These are phyloP conservation scores for Planoprotostelium fungivorum DNA, from an alignment of 78 protist species.

Conservation along the genomic window DNA sequence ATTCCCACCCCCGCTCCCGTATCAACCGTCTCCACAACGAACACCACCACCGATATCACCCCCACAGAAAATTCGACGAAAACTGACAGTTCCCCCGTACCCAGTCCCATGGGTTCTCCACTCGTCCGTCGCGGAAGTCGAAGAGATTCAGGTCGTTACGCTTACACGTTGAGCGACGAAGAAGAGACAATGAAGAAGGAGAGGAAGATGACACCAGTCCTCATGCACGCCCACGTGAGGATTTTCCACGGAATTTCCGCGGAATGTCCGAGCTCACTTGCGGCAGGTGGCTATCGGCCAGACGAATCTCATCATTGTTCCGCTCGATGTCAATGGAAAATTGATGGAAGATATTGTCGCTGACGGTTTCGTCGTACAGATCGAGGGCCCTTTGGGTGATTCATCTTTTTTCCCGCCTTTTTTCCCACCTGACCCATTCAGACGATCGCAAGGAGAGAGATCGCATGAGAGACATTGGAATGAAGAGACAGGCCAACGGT, in stretches of 20 bases:
- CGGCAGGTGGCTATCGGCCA: neutral
- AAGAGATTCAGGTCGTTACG: no score
- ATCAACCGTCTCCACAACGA: neutral
- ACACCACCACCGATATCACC: neutral
- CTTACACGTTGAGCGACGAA: neutral
- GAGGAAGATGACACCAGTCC: neutral
- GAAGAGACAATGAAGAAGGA: neutral
- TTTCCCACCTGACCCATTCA: no score
- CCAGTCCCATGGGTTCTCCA: neutral
- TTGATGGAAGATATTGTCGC: neutral
- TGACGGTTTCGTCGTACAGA: neutral
- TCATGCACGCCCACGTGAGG: neutral
- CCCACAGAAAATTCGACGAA: no score
- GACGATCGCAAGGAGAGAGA: neutral
- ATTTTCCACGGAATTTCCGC: neutral
- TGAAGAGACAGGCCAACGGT: neutral
- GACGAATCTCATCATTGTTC: neutral
- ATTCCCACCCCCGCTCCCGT: no score
- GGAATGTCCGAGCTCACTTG: neutral
- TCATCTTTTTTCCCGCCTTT: no score
- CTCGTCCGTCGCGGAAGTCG: no score
- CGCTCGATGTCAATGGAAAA: neutral
- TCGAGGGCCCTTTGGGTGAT: neutral
- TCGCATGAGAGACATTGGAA: neutral
- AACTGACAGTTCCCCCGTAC: neutral